Base-by-base conservation (phyloP, 2,329 filamentous ascomycete genomes). In the Fusarium liriodendri region DNA sequence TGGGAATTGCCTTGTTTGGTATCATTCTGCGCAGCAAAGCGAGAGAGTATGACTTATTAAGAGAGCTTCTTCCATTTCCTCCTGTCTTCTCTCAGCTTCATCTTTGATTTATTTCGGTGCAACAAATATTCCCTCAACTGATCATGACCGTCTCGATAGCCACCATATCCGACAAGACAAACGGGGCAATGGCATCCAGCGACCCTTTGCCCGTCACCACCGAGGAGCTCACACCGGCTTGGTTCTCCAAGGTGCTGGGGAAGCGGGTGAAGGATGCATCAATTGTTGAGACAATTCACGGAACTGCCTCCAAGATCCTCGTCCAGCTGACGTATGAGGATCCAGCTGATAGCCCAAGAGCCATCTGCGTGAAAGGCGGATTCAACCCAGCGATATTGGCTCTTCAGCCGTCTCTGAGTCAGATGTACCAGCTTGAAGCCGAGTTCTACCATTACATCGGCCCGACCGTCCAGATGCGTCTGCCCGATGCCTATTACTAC, bases 251-350 rank as follows among this genome's bases (percentile, higher is more conserved):
- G 3, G n/a, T 60, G 7, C 13, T 68, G 20, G 59, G 27, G 2
- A 62, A 25, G 1, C 33, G 40, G 8, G 62, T 67, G 3, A 58
- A 57, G 1, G 40, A 62, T 0, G 57, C 35, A 8, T 13, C 7
- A 1, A 22, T 73, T 29, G 5, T 35, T 3, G 50, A 75, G 2
- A 22, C 10, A 0, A 65, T 71, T 25, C 66, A 66, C 2, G 62
- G 73, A 16, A 73, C 67, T 13, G 72, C 64, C 2, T 71, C 70
- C 5, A 69, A 71, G 13, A 50, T 71, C 9, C 11, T 45, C 0
- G 25, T 67, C 2, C 14, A 37, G 7, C 22, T 73, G 2, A 50
- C 13, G 0, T 64, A 45, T 22, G 10, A 42, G 6, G 45, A 32
- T 20, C 2, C 13, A 3, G 22, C 5, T 18, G 10, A 38, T 38